Evolutionary conservation across 257 asterid species (phyloP).

Genomic region (Solanum ahanhuiri): DNA sequence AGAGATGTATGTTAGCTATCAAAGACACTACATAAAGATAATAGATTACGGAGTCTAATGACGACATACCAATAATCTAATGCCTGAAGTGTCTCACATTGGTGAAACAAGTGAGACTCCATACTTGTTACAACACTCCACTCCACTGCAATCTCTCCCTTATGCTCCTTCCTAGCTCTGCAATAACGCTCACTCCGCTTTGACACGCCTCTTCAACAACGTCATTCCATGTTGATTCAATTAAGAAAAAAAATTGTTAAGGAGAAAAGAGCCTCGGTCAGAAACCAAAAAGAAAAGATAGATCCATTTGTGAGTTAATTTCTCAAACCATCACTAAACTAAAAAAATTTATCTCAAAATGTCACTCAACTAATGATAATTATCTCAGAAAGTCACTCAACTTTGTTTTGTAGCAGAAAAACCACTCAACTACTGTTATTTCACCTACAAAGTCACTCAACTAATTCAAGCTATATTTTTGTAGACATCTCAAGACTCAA

Average conservation of each 20-base stretch:
- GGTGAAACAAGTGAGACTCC: slow-evolving; percentile 69
- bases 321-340: neutral
- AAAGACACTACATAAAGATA: neutral
- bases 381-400: neutral
- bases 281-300: neutral
- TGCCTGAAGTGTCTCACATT: slow-evolving; percentile 90
- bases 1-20: neutral
- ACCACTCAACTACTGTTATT: neutral
- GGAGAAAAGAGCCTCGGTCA: neutral
- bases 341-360: neutral
- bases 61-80: slow-evolving; percentile 9
- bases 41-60: neutral
- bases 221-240: slow-evolving; percentile 74
- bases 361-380: neutral
- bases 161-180: slow-evolving; percentile 90
- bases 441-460: neutral
- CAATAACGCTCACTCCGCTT: slow-evolving; percentile 61
- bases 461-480: neutral
- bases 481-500: neutral
- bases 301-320: neutral
- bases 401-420: neutral
- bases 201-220: slow-evolving; percentile 94
- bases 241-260: neutral
- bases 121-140: slow-evolving; percentile 74
- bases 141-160: slow-evolving; percentile 71